Base-by-base conservation (phyloP, 2,329 filamentous ascomycete genomes). In the Clathrospora elynae region DNA sequence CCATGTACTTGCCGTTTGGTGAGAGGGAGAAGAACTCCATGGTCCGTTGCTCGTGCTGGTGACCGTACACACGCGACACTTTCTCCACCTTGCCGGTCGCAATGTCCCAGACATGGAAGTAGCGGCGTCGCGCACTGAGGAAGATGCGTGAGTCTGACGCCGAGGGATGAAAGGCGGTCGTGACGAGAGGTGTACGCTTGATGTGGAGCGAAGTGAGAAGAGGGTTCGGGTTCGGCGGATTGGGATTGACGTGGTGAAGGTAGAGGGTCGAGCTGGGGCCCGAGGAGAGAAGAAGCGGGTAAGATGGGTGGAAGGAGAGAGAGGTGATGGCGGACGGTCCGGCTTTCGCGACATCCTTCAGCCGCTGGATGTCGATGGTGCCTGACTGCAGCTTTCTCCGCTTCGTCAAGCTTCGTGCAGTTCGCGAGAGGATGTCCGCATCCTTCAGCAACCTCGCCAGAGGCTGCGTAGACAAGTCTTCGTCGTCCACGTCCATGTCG, bases 21-120 rank as follows among this genome's bases (percentile, higher is more conserved):
- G 88, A 95, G 17, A 95, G 75, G 59, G 87, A 88, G 78, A 99
- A 95, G 19, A 79, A 79, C 70, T 97, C 93, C 90, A 96, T 96
- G 26, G 82, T 87, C 59, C 85, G 87, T 70, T 96, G 91, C 70
- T 95, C 89, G 41, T 88, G 80, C 54, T 85, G 78, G 56, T 90
- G 86, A 51, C 90, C 83, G 64, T 87, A 81, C 46, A 93, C 75
- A 66, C 87, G 78, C 57, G 82, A 84, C 30, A 95, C 81, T 72
- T 95, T 96, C 61, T 92, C 87, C 34, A 99, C 84, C 9, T 78
- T 76, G 29, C 93, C 93, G 0, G 86, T 85, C 29, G 86, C 77
- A 16, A 99, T 79, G 62, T 97, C 86, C 93, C 93, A 99, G 55
- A 87, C 85, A 72, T 97, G 93, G 71, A 97, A 96, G 75, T 90